A percentile compares a stretch with the other conserved stretches of the same genome.
Evolutionary conservation across 257 asterid species (phyloP).

Genomic region (Asclepias syriaca): DNA sequence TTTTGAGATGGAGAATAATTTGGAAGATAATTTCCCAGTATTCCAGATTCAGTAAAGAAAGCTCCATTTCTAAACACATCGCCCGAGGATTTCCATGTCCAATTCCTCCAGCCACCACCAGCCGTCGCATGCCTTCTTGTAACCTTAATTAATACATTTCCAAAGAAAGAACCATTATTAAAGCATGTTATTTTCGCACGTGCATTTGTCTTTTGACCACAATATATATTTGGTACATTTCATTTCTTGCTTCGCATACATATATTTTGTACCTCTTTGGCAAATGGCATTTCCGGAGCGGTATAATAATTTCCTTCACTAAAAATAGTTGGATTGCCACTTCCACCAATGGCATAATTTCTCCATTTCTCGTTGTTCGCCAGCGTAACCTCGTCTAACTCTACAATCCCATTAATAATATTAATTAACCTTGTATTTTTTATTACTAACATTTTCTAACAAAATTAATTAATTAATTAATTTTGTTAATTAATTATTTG

Average conservation of each 20-base stretch:
- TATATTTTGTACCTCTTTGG: slow-evolving; percentile 7
- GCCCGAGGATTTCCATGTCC: slow-evolving; percentile 14
- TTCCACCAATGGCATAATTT: slow-evolving; percentile 61
- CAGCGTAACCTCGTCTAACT: slow-evolving; percentile 42
- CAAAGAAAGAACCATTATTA: background rate
- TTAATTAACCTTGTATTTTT: background rate
- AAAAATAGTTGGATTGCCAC: slow-evolving; percentile 17
- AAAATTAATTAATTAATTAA: too few relatives aligned
- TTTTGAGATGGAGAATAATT: slow-evolving; percentile 12
- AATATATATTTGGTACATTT: too few relatives aligned
- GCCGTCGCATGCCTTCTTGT: background rate
- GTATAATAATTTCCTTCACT: slow-evolving; percentile 16
- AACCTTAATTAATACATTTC: background rate
- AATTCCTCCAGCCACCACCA: slow-evolving; percentile 4
- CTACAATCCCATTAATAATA: slow-evolving; percentile 19
- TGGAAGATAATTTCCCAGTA: slow-evolving; percentile 1
- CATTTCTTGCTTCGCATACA: too few relatives aligned
- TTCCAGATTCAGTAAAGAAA: slow-evolving; percentile 4
- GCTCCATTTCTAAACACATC: slow-evolving; percentile 17
- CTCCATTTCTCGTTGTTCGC: slow-evolving; percentile 56
- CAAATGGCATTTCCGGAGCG: slow-evolving; percentile 1
- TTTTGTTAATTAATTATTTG: too few relatives aligned
- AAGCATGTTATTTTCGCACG: background rate
- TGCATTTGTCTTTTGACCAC: too few relatives aligned
- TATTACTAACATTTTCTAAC: background rate